phyloP scores from a whole-genome alignment of 805 yeast genomes.

The Myxozyma kluyveri region DNA sequence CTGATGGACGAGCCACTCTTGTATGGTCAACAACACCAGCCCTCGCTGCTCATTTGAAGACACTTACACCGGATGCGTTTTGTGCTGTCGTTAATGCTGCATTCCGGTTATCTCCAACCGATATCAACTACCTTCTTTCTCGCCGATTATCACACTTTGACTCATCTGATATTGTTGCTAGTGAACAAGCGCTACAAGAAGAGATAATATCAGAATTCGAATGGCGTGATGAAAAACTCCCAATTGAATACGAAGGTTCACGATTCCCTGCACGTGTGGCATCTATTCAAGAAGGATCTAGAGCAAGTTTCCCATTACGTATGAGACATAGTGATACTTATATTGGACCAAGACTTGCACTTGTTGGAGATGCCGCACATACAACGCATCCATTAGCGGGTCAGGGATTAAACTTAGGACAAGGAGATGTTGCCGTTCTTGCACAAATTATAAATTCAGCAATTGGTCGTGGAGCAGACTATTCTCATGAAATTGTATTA shows the following conservation, averaged over 20 bases:
- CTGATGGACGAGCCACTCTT: conserved; percentile 79
- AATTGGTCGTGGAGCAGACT: conserved; percentile 74
- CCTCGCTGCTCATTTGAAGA: conserved; percentile 59
- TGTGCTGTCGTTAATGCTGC: conserved; percentile 79
- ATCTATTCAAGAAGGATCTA: conserved; percentile 56
- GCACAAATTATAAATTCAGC: conserved; percentile 70
- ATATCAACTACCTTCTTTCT: conserved; percentile 60
- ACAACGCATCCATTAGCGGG: conserved; percentile 97
- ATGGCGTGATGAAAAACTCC: conserved; percentile 59
- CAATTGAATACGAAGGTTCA: conserved; percentile 51
- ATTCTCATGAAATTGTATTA: conserved; percentile 74
- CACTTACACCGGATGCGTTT: conserved; percentile 61
- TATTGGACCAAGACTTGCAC: conserved; percentile 76
- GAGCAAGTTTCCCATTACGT: conserved; percentile 86
- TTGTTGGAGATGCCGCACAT: conserved; percentile 98
- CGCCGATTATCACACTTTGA: conserved; percentile 15
- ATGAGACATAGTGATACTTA: conserved; percentile 89
- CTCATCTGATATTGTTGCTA: conserved; percentile 22
- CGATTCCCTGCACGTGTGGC: conserved; percentile 65
- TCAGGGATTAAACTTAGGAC: conserved; percentile 98
- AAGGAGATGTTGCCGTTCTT: conserved; percentile 77
- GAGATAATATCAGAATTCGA: conserved; percentile 57
- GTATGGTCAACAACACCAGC: conserved; percentile 92
- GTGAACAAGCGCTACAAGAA: conserved; percentile 32
- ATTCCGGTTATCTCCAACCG: conserved; percentile 71